These are phyloP conservation scores for Globisporangium recalcitrans DNA, from an alignment of 352 stramenopile species.

Conservation along the genomic window DNA sequence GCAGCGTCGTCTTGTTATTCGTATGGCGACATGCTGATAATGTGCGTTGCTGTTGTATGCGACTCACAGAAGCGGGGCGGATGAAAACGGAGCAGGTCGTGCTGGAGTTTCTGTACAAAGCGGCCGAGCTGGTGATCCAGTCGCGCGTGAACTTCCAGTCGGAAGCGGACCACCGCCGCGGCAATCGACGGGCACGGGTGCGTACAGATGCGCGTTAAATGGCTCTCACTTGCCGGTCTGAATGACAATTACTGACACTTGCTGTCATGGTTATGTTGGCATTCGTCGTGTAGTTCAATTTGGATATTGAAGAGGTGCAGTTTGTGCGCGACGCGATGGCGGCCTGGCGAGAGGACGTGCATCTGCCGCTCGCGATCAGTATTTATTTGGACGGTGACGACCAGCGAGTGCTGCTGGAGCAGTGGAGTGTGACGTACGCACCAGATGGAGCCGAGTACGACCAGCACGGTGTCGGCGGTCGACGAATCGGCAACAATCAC, in stretches of 20 bases:
- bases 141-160: constrained; percentile 68
- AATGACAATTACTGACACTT: background rate
- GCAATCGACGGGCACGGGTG: constrained; percentile 56
- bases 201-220: constrained; percentile 19
- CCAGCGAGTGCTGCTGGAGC: constrained; percentile 62
- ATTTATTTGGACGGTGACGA: constrained; percentile 55
- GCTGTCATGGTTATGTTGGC: too few species aligned
- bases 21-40: background rate
- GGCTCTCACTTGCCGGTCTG: background rate
- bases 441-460: constrained; percentile 25
- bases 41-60: background rate
- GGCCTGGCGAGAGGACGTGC: constrained; percentile 67
- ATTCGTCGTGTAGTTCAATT: constrained; percentile 46
- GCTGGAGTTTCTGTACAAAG: constrained; percentile 82
- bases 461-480: constrained; percentile 3
- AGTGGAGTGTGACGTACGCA: constrained; percentile 67
- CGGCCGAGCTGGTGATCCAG: constrained; percentile 75
- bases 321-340: constrained; percentile 63
- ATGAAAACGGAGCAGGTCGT: constrained; percentile 83
- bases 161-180: constrained; percentile 35
- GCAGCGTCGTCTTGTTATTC: background rate
- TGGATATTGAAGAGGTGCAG: constrained; percentile 79
- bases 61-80: constrained; percentile 36
- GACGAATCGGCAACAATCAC: constrained; percentile 14
- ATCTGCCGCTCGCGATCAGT: constrained; percentile 58